Percentiles rank a stretch among this genome's conserved stretches.
Conservation (phyloP, 2,329 filamentous ascomycete species). For the Coleophoma crateriformis region DNA sequence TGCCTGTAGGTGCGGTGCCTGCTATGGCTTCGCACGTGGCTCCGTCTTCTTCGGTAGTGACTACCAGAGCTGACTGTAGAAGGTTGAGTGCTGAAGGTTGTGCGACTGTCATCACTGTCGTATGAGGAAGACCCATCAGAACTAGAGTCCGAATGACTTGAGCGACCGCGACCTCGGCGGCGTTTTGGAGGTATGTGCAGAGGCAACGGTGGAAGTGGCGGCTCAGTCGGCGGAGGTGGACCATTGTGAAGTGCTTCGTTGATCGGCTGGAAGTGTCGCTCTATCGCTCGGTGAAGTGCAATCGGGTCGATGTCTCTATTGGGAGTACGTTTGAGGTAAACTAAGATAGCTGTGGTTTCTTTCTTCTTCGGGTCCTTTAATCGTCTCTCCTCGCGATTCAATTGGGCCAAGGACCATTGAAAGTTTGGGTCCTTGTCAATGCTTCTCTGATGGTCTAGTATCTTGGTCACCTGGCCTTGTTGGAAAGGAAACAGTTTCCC, state of each 20-base stretch:
- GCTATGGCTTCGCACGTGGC: slow-evolving; percentile 13
- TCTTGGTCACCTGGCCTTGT: slow-evolving; percentile 19
- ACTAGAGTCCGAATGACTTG: slow-evolving; percentile 7
- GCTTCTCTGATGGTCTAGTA: slow-evolving; percentile 19
- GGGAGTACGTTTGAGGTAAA: slow-evolving; percentile 20
- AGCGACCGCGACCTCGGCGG: background rate
- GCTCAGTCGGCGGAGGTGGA: slow-evolving; percentile 2
- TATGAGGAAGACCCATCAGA: slow-evolving; percentile 4
- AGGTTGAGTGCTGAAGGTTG: slow-evolving; percentile 5
- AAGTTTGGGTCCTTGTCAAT: slow-evolving; percentile 18
- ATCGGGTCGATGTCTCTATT: slow-evolving; percentile 10
- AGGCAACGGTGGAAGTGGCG: no score
- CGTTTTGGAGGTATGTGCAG: background rate
- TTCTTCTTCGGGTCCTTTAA: slow-evolving; percentile 10
- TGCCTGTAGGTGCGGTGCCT: slow-evolving; percentile 12
- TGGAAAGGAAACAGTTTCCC: slow-evolving; percentile 16
- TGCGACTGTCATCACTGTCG: slow-evolving; percentile 8
- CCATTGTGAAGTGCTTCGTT: slow-evolving; percentile 4
- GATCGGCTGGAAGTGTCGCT: slow-evolving; percentile 14
- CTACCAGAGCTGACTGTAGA: slow-evolving; percentile 12
- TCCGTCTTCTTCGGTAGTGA: slow-evolving; percentile 5
- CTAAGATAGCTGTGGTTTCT: slow-evolving; percentile 17
- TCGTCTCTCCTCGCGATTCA: slow-evolving; percentile 12
- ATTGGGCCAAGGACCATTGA: slow-evolving; percentile 22
- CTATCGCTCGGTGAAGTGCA: slow-evolving; percentile 7